Percentiles rank a stretch among this genome's conserved stretches.
Evolutionary conservation across 768 basidiomycete genomes (phyloP).

Genomic region (Trametes cinnabarina): DNA sequence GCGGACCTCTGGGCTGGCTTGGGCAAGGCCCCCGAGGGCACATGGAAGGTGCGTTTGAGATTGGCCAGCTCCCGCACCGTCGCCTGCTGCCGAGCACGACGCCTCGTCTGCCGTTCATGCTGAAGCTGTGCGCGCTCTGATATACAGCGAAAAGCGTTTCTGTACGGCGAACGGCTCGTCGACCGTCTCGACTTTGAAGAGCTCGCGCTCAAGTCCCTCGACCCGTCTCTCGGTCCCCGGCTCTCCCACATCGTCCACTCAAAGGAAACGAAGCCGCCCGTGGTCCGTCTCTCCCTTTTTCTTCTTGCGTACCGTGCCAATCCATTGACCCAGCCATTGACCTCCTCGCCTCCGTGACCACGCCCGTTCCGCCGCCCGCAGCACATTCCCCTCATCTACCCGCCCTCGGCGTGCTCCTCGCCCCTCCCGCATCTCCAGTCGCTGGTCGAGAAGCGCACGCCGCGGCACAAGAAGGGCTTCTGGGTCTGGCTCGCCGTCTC

Average conservation of each 20-base stretch:
- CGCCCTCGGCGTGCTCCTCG: conserved; percentile 37
- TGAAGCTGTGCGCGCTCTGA: neutral
- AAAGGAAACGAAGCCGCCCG: conserved; percentile 15
- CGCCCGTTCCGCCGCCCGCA: neutral
- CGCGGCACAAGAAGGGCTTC: conserved; percentile 65
- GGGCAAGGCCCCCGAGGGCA: conserved; percentile 60
- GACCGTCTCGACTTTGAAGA: conserved; percentile 82
- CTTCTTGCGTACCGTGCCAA: conserved; percentile 7
- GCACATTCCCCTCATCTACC: conserved; percentile 63
- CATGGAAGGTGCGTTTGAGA: conserved; percentile 62
- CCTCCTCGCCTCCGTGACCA: neutral
- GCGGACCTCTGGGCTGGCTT: conserved; percentile 60
- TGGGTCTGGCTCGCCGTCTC: conserved; percentile 62
- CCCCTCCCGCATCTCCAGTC: conserved; percentile 44
- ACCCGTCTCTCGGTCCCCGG: conserved; percentile 63
- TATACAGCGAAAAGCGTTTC: conserved; percentile 56
- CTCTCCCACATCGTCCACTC: conserved; percentile 19
- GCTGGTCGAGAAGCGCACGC: conserved; percentile 53
- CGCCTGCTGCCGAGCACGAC: too few relatives aligned
- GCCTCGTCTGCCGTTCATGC: neutral
- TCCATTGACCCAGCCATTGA: conserved; percentile 22
- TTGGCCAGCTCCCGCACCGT: neutral
- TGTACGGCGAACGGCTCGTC: conserved; percentile 63
- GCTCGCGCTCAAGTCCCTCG: conserved; percentile 67
- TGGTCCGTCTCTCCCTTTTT: conserved; percentile 14